Evolutionary conservation across 805 yeast genomes (phyloP), one percentile per base, ranked within the genome.

Genomic region (Lipomyces kockii): DNA sequence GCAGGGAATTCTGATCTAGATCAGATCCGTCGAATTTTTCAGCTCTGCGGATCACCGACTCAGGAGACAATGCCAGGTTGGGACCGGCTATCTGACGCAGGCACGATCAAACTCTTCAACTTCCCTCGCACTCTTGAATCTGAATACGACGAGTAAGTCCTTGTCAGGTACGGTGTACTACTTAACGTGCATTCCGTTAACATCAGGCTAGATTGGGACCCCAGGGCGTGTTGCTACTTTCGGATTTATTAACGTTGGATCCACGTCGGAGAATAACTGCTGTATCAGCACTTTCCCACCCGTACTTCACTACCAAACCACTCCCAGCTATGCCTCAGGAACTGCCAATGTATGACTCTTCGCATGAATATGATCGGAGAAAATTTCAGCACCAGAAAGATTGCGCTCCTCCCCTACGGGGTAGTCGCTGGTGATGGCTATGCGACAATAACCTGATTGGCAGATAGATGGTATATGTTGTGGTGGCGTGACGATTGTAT

Each of bases 51-150:
- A 0, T 91, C 98, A 0, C 99, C 99, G 3, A 90, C 97, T 0
- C 97, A 93, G 71, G 87, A 84, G 39, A 87, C 82, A 2, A 95
- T 98, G 99, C 97, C 97, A 0, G 90, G 92, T 59, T 95, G 95
- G 7, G 85, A 92, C 1, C 82, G 84, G 66, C 82, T 96, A 61
- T 94, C 97, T 0, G 82, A 0, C 83, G 69, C 70, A 17, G 37
- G 39, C 22, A 46, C 52, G 1, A 22, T 66, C 4, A n/a, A 39
- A n/a, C 63, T 69, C 22, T 60, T 58, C 17, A 7, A 14, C n/a
- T 60, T 43, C 25, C 61, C 65, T 27, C 68, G 73, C 67, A 63
- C 75, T 76, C 5, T 76, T 75, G 62, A 75, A 73, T 14, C 73
- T 88, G 60, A 82, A 83, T 1, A 73, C 89, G 34, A 86, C 83